Evolutionary conservation across 2,329 filamentous ascomycete species (phyloP).

Genomic region (Penicillium vulpinum): DNA sequence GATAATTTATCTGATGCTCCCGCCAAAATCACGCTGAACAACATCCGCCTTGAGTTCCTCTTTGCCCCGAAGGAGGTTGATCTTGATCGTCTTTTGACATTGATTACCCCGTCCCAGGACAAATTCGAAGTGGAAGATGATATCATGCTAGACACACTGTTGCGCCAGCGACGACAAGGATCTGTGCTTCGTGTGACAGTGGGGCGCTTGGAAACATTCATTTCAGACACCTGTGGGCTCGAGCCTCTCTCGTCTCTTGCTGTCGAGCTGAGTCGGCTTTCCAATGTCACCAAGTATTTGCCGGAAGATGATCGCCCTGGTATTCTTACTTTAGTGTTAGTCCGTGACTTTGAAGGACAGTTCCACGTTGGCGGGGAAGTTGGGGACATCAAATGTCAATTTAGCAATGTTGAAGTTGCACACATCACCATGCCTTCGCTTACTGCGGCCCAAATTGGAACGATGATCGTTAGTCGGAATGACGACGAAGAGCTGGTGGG

Average conservation of each 20-base stretch:
- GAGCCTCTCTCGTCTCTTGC: conserved; percentile 68
- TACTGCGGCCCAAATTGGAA: conserved; percentile 71
- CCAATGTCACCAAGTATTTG: conserved; percentile 88
- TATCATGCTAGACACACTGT: conserved; percentile 87
- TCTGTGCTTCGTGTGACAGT: conserved; percentile 73
- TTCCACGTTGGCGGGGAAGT: conserved; percentile 68
- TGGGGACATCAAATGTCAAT: conserved; percentile 61
- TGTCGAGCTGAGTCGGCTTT: conserved; percentile 77
- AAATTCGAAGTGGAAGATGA: conserved; percentile 89
- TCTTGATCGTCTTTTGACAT: conserved; percentile 74
- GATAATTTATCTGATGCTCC: conserved; percentile 50
- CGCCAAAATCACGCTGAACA: conserved; percentile 62
- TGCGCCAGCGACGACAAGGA: conserved; percentile 83
- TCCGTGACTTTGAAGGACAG: conserved; percentile 63
- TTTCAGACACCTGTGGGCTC: conserved; percentile 66
- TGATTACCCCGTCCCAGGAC: conserved; percentile 89
- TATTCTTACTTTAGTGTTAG: conserved; percentile 69
- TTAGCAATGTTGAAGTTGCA: conserved; percentile 67
- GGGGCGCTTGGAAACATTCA: conserved; percentile 61
- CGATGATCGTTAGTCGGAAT: conserved; percentile 64
- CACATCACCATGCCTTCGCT: conserved; percentile 85
- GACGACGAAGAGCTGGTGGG: conserved; percentile 70
- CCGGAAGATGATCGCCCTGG: conserved; percentile 94
- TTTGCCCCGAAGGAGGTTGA: conserved; percentile 74
- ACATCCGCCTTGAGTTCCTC: conserved; percentile 71